Conservation (phyloP, 2,329 filamentous ascomycete genomes). For the Hypoxylon sp. region DNA sequence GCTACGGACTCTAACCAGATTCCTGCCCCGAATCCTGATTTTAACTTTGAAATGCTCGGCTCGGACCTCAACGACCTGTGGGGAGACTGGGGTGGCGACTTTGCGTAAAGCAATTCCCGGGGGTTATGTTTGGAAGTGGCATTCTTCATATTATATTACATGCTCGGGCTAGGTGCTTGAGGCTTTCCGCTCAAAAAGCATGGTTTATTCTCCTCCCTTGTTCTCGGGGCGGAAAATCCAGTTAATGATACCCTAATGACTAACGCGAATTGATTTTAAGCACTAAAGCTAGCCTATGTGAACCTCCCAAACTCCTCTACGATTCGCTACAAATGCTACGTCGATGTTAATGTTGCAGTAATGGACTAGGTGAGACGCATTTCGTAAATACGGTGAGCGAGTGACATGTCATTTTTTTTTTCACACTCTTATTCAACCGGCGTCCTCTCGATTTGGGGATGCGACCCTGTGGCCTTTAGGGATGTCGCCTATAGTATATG, state of each 20-base stretch:
- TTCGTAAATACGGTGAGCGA: not conserved
- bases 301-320: not conserved
- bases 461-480: conserved; percentile 1
- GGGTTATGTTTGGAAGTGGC: not conserved
- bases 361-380: not conserved
- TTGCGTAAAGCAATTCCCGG: conserved; percentile 30
- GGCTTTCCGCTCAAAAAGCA: conserved; percentile 2
- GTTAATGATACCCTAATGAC: conserved; percentile 35
- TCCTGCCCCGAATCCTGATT: conserved; percentile 65
- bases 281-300: not conserved
- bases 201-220: not conserved
- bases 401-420: not conserved
- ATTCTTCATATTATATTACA: not conserved
- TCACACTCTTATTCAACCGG: not conserved
- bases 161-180: not conserved
- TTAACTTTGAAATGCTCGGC: conserved; percentile 68
- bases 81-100: conserved; percentile 60
- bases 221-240: conserved; percentile 20
- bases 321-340: not conserved
- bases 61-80: conserved; percentile 70
- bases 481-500: not conserved
- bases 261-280: conserved; percentile 9
- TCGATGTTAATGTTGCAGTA: not conserved
- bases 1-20: conserved; percentile 53
- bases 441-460: not conserved